Evolutionary conservation across 2,329 filamentous ascomycete genomes (phyloP).

Genomic region (Penicillium sp.): DNA sequence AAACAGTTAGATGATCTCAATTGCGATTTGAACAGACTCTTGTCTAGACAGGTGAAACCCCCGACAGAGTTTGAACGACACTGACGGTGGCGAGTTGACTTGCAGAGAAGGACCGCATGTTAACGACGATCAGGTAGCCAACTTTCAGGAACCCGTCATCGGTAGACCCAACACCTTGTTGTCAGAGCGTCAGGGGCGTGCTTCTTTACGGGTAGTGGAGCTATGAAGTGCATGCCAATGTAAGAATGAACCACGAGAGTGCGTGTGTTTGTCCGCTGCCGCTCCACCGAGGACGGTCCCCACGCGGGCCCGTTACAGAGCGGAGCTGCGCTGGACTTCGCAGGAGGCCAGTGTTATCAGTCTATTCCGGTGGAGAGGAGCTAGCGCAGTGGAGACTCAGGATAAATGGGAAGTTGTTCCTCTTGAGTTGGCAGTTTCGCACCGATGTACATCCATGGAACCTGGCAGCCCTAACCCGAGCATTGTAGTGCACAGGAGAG

Average conservation of each 20-base stretch:
- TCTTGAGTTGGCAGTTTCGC: not conserved
- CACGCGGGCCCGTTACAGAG: conserved; percentile 1
- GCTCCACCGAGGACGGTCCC: not conserved
- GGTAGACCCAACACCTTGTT: not conserved
- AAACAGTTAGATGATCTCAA: not conserved
- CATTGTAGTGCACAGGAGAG: not conserved
- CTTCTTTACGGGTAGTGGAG: not conserved
- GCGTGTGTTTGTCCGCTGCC: not conserved
- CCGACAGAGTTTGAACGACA: conserved; percentile 1
- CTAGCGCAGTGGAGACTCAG: not conserved
- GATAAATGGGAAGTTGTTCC: not conserved
- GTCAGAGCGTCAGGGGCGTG: not conserved
- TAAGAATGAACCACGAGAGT: not conserved
- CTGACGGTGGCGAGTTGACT: not conserved
- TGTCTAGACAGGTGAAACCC: not conserved
- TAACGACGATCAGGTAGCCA: not conserved
- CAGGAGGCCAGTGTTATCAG: not conserved
- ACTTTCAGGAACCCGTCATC: not conserved
- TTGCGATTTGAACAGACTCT: not conserved
- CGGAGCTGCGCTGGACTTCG: not conserved
- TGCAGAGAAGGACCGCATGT: not conserved
- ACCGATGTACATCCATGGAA: conserved; percentile 6
- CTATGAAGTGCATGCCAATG: not conserved
- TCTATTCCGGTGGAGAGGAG: not conserved
- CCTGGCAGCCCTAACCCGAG: not conserved